Base-by-base conservation (phyloP, 2,329 filamentous ascomycete genomes). In the Fusarium torreyae region DNA sequence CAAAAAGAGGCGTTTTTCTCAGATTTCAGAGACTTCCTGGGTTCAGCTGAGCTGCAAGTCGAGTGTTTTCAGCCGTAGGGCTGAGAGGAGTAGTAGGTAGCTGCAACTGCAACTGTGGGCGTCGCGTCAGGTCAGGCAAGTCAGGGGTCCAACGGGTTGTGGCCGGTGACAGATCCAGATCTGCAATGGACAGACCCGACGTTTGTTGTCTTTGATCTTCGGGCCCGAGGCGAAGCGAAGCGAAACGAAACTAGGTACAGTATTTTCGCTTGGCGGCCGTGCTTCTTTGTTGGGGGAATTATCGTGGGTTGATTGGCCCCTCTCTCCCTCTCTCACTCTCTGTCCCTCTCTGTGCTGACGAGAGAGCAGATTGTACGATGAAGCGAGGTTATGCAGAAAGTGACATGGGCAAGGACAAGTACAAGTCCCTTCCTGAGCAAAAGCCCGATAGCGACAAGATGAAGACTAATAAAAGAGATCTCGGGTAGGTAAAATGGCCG, bases 41-140 rank as follows among this genome's bases (percentile, higher is more conserved):
- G 40, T 39, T 57, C 66, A 63, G 56, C 52, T 52, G 51, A 54
- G 52, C 62, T 70, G 57, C 66, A 67, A 59, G 40, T 63, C 36
- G 20, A 55, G 33, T 62, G 51, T 36, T 33, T 44, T 68, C 60
- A 66, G 61, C 46, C 38, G 40, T 39, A 28, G 26, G 46, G 56
- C 40, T 43, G 40, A 42, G 28, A 13, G 9, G 28, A 31, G n/a
- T n/a, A 20, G 18, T 20, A 20, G 18, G 28, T 31, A 10, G 9
- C 9, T 31, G 28, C 5, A 11, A 10, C 28, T 24, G 22, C 22
- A 24, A 43, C 26, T n/a, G 57, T 63, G 63, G 61, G 44, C 49
- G 57, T 48, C 49, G 45, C 39, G 61, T 36, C 58, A 40, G 40
- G 39, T 48, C 38, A 66, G 51, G 8, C 26, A 28, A 43, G 52